Conservation (phyloP, 2,329 filamentous ascomycete species). For the Colletotrichum spaethianum region DNA sequence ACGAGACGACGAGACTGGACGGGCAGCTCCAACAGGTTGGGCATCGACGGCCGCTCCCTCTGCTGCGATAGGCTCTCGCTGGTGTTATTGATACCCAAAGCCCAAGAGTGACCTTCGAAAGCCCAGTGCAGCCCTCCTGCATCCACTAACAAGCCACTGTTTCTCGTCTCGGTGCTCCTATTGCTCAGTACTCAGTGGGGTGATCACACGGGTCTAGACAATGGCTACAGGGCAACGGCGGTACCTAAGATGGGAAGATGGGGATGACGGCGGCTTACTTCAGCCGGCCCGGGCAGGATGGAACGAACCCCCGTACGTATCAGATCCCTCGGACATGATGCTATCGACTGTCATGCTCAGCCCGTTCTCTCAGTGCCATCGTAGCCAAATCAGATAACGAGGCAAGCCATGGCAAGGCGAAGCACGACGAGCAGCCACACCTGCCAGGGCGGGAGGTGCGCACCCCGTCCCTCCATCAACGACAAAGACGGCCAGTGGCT, state of each 20-base stretch:
- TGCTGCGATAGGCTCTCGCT: conserved; percentile 31
- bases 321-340: not conserved
- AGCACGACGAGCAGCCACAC: conserved; percentile 17
- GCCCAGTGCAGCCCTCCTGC: conserved; percentile 27
- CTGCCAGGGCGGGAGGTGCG: not conserved
- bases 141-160: conserved; percentile 40
- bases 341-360: conserved; percentile 22
- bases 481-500: conserved; percentile 9
- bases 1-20: conserved; percentile 19
- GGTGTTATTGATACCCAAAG: conserved; percentile 33
- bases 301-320: conserved; percentile 2
- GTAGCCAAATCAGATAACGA: conserved; percentile 20
- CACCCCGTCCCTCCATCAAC: not conserved
- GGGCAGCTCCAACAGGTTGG: conserved; percentile 40
- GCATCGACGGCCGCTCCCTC: conserved; percentile 41
- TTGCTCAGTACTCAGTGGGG: conserved; percentile 33
- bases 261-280: conserved; percentile 1
- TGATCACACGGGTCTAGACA: conserved; percentile 27
- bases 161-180: conserved; percentile 34
- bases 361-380: conserved; percentile 4
- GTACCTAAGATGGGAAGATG: not conserved
- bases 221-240: conserved; percentile 15
- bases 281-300: not conserved
- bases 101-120: conserved; percentile 11
- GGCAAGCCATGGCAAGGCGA: conserved; percentile 16